Evolutionary conservation across 148 eudicot species (phyloP).

Genomic region (Amaranthus palmeri): DNA sequence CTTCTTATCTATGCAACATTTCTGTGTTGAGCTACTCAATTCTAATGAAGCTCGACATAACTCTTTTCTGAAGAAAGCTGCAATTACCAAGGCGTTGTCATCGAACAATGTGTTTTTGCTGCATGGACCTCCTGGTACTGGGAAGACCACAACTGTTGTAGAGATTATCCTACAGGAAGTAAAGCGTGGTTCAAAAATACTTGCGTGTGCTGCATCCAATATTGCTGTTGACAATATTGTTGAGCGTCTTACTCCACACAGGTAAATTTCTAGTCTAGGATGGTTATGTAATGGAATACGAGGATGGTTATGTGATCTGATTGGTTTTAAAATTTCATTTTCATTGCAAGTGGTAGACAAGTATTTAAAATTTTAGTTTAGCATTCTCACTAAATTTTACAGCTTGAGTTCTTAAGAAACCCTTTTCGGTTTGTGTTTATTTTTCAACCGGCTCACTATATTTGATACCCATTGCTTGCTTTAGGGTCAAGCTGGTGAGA

Average conservation of each 20-base stretch:
- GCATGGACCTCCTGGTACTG: conserved; percentile 99
- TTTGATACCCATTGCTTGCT: conserved; percentile 18
- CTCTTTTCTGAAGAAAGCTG: conserved; percentile 59
- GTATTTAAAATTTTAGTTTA: neutral
- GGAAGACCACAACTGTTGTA: conserved; percentile 94
- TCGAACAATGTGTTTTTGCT: conserved; percentile 88
- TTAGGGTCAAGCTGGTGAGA: conserved; percentile 91
- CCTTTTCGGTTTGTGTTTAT: neutral
- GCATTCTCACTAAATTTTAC: neutral
- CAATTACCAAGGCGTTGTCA: conserved; percentile 75
- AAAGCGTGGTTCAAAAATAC: conserved; percentile 95
- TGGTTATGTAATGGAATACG: neutral
- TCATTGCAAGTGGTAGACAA: neutral
- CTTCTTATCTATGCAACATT: neutral
- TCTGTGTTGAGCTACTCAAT: neutral
- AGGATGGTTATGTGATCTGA: neutral
- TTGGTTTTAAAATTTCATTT: neutral
- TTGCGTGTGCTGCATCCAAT: conserved; percentile 99
- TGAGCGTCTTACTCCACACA: conserved; percentile 83
- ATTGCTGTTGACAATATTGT: conserved; percentile 98
- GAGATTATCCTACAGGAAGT: conserved; percentile 97
- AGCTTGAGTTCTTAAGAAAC: neutral
- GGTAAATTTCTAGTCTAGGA: conserved; percentile 37
- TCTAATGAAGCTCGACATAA: conserved; percentile 6
- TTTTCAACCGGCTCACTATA: neutral